These are phyloP conservation scores for Meripilus lineatus DNA, from an alignment of 1,284 basidiomycete genomes.

Conservation along the genomic window DNA sequence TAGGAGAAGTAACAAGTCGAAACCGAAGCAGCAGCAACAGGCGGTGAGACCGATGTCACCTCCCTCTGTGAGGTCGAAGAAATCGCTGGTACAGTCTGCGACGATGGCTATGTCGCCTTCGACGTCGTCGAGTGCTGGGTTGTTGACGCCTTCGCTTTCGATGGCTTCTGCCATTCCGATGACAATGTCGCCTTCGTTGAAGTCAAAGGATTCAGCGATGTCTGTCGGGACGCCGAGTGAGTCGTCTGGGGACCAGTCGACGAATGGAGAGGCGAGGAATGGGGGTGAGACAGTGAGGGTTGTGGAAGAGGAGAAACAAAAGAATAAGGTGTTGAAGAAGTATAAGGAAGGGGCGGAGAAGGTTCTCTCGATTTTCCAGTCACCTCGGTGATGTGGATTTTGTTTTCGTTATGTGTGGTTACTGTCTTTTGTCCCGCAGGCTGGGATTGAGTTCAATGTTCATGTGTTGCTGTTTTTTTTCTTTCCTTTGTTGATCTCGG, in stretches of 20 bases:
- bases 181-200: slow-evolving; percentile 59
- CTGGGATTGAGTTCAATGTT: too few relatives aligned
- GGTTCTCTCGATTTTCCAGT: slow-evolving; percentile 70
- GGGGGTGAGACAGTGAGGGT: slow-evolving; percentile 17
- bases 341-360: slow-evolving; percentile 82
- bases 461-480: too few relatives aligned
- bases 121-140: slow-evolving; percentile 39
- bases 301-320: slow-evolving; percentile 46
- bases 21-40: slow-evolving; percentile 42
- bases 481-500: too few relatives aligned
- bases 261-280: slow-evolving; percentile 40
- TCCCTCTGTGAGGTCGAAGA: slow-evolving; percentile 14
- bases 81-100: slow-evolving; percentile 40
- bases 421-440: too few relatives aligned
- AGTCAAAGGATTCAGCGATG: slow-evolving; percentile 70
- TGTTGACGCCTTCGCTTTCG: slow-evolving; percentile 58
- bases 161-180: slow-evolving; percentile 30
- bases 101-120: slow-evolving; percentile 44
- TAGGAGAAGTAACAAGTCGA: too few relatives aligned
- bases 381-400: slow-evolving; percentile 41
- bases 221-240: slow-evolving; percentile 64
- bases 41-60: slow-evolving; percentile 50
- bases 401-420: too few relatives aligned
- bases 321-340: slow-evolving; percentile 72
- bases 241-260: slow-evolving; percentile 61